phyloP scores from a whole-genome alignment of 306 rosid species.

The Mimosa pudica region DNA sequence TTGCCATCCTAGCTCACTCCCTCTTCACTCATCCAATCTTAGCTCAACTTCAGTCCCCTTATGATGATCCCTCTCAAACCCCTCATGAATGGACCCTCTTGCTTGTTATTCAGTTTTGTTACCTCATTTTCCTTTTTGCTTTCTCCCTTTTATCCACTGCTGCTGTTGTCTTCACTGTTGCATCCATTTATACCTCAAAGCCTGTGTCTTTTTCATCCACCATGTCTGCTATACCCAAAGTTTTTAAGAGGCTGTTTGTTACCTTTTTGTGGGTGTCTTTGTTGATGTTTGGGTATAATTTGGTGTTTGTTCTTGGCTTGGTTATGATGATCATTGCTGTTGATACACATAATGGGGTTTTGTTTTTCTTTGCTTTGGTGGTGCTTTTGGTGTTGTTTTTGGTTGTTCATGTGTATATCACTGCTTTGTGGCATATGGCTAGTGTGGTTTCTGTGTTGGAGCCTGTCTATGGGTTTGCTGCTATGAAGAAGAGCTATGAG shows the following conservation, averaged over 20 bases:
- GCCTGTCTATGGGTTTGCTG: conserved; percentile 58
- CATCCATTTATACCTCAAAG: conserved; percentile 86
- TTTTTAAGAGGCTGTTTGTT: conserved; percentile 79
- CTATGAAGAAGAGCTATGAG: conserved; percentile 71
- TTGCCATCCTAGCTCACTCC: conserved; percentile 89
- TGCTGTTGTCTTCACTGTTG: conserved; percentile 91
- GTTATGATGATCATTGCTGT: conserved; percentile 55
- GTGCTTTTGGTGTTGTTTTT: conserved; percentile 44
- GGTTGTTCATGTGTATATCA: conserved; percentile 63
- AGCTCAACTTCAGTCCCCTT: conserved; percentile 63
- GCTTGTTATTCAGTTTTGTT: conserved; percentile 70
- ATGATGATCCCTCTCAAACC: conserved; percentile 58
- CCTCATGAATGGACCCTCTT: conserved; percentile 77
- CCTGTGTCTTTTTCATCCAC: conserved; percentile 76
- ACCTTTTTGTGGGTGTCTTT: conserved; percentile 84
- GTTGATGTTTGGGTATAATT: conserved; percentile 67
- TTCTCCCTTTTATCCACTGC: conserved; percentile 97
- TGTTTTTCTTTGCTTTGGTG: conserved; percentile 42
- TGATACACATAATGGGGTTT: conserved; percentile 48
- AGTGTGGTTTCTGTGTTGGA: conserved; percentile 73
- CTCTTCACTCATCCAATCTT: conserved; percentile 91
- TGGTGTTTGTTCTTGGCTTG: conserved; percentile 48
- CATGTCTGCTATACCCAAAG: conserved; percentile 79
- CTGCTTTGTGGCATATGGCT: conserved; percentile 72
- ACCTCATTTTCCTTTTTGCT: conserved; percentile 89